A percentile compares a stretch with the other conserved stretches of the same genome.
phyloP scores from a whole-genome alignment of 306 rosid genomes.

The Prosopis cineraria region DNA sequence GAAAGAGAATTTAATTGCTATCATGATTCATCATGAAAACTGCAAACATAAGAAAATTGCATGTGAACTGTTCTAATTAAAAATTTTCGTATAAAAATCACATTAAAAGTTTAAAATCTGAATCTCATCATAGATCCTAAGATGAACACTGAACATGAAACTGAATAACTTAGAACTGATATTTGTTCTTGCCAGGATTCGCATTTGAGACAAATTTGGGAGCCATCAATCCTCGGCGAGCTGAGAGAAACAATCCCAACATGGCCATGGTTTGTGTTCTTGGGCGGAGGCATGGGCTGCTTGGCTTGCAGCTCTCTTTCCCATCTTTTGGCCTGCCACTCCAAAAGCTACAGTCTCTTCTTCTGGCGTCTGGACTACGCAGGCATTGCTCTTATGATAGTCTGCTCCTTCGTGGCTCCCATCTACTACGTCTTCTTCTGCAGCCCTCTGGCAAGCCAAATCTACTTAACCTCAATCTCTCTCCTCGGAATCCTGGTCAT shows the following conservation, averaged over 20 bases:
- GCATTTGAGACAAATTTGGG: constrained; percentile 40
- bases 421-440: constrained; percentile 79
- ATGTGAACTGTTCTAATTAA: too few species aligned
- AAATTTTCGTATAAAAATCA: too few species aligned
- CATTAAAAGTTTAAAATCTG: too few species aligned
- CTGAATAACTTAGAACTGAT: background rate
- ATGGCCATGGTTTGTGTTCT: constrained; percentile 95
- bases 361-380: constrained; percentile 97
- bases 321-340: constrained; percentile 88
- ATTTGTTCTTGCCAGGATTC: constrained; percentile 43
- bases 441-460: constrained; percentile 47
- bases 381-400: constrained; percentile 86
- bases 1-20: too few species aligned
- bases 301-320: constrained; percentile 79
- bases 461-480: constrained; percentile 73
- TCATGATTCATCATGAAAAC: too few species aligned
- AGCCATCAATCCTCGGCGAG: constrained; percentile 32
- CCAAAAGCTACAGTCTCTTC: constrained; percentile 65
- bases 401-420: constrained; percentile 86
- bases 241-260: constrained; percentile 45
- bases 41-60: too few species aligned
- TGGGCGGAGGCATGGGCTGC: constrained; percentile 86
- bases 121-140: too few species aligned
- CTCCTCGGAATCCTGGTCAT: constrained; percentile 60
- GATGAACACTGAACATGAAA: too few species aligned